Evolutionary conservation across 2,329 filamentous ascomycete species (phyloP).

Genomic region (Verticillium nonalfalfae): DNA sequence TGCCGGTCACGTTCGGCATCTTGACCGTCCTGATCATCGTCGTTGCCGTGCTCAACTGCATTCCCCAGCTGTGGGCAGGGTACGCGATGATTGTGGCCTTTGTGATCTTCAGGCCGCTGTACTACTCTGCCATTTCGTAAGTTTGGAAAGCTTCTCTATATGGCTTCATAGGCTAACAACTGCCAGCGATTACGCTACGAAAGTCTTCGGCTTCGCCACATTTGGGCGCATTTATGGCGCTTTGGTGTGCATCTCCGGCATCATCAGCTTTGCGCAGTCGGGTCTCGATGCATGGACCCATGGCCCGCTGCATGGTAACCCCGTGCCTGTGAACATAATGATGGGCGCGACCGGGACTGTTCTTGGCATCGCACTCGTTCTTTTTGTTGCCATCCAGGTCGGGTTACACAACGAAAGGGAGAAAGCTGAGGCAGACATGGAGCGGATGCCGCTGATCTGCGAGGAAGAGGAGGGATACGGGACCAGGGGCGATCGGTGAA

Average conservation of each 20-base stretch:
- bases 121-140: conserved; percentile 66
- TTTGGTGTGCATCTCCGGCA: conserved; percentile 65
- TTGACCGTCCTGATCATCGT: conserved; percentile 53
- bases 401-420: conserved; percentile 5
- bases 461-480: conserved; percentile 3
- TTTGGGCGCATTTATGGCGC: conserved; percentile 76
- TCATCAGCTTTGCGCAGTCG: conserved; percentile 66
- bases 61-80: conserved; percentile 54
- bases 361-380: conserved; percentile 49
- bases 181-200: conserved; percentile 62
- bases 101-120: conserved; percentile 65
- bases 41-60: conserved; percentile 59
- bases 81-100: conserved; percentile 64
- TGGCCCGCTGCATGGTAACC: conserved; percentile 52
- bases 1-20: conserved; percentile 49
- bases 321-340: conserved; percentile 56
- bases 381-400: conserved; percentile 36
- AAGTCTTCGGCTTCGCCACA: conserved; percentile 74
- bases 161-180: neutral
- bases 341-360: conserved; percentile 46
- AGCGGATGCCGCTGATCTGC: conserved; percentile 4
- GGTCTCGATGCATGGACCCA: conserved; percentile 65
- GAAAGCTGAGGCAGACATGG: conserved; percentile 1
- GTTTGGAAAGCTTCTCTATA: conserved; percentile 8
- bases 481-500: neutral